Evolutionary conservation across 345 rosid species (phyloP).

Genomic region (Odontarrhena argentea): DNA sequence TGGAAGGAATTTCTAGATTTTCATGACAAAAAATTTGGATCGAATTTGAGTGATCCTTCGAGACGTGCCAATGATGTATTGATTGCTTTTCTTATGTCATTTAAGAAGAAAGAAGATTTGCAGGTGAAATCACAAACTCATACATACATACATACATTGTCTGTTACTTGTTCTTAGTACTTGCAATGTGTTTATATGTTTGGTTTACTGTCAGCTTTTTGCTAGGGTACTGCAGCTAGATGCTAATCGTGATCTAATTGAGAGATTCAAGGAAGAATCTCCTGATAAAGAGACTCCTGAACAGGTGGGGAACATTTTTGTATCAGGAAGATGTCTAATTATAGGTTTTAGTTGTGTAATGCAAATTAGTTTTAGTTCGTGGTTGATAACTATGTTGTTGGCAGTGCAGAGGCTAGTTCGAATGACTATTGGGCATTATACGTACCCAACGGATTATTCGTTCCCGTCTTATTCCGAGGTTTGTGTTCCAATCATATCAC

Average conservation of each 20-base stretch:
- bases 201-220: conserved; percentile 47
- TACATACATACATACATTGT: background rate
- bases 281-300: conserved; percentile 53
- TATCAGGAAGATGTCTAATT: background rate
- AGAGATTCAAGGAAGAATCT: conserved; percentile 47
- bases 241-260: conserved; percentile 47
- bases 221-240: conserved; percentile 47
- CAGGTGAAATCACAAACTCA: conserved; percentile 43
- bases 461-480: conserved; percentile 74
- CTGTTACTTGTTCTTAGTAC: background rate
- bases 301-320: conserved; percentile 50
- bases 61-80: conserved; percentile 57
- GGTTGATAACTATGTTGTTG: conserved; percentile 46
- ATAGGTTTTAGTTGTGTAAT: background rate
- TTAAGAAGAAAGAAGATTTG: conserved; percentile 48
- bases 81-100: conserved; percentile 62
- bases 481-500: conserved; percentile 25
- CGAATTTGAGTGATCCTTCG: conserved; percentile 71
- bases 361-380: background rate
- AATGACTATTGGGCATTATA: conserved; percentile 62
- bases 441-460: conserved; percentile 49
- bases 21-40: conserved; percentile 58
- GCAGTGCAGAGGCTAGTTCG: conserved; percentile 77
- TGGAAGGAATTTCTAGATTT: conserved; percentile 74
- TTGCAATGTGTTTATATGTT: conserved; percentile 10